Conservation (phyloP, 805 yeast species). For the Saturnispora hagleri region DNA sequence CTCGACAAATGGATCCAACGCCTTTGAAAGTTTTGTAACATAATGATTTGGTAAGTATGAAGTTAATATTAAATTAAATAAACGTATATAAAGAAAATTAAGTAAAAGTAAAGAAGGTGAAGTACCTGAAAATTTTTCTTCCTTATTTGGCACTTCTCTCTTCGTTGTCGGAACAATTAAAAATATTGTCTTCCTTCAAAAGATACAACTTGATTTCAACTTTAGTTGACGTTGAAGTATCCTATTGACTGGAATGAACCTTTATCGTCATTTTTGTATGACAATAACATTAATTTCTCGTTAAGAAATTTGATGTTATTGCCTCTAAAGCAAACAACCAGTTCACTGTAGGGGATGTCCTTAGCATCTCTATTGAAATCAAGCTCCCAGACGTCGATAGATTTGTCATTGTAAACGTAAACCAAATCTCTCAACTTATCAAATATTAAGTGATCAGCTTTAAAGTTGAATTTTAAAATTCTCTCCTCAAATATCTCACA, state of each 20-base stretch:
- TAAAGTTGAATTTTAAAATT: slow-evolving; percentile 5
- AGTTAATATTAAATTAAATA: background rate
- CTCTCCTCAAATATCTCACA: slow-evolving; percentile 8
- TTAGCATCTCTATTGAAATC: slow-evolving; percentile 6
- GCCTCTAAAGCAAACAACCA: slow-evolving; percentile 1
- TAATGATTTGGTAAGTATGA: background rate
- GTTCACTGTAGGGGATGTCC: slow-evolving; percentile 4
- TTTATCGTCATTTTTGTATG: background rate
- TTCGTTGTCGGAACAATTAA: background rate
- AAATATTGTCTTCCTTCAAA: background rate
- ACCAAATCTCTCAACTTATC: background rate
- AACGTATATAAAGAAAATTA: background rate
- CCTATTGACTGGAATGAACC: background rate
- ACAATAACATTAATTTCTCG: background rate
- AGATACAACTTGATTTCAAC: background rate
- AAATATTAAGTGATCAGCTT: background rate
- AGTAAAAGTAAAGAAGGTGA: background rate
- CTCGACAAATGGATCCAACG: slow-evolving; percentile 9
- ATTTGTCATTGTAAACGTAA: background rate
- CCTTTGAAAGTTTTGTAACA: slow-evolving; percentile 2
- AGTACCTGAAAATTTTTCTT: background rate
- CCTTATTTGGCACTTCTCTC: background rate
- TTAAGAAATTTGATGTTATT: slow-evolving; percentile 1
- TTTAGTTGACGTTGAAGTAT: background rate
- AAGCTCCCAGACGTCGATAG: slow-evolving; percentile 5